Evolutionary conservation across 2,329 filamentous ascomycete genomes (phyloP), one percentile per base, ranked within the genome.

Genomic region (Stachybotrys chartarum): DNA sequence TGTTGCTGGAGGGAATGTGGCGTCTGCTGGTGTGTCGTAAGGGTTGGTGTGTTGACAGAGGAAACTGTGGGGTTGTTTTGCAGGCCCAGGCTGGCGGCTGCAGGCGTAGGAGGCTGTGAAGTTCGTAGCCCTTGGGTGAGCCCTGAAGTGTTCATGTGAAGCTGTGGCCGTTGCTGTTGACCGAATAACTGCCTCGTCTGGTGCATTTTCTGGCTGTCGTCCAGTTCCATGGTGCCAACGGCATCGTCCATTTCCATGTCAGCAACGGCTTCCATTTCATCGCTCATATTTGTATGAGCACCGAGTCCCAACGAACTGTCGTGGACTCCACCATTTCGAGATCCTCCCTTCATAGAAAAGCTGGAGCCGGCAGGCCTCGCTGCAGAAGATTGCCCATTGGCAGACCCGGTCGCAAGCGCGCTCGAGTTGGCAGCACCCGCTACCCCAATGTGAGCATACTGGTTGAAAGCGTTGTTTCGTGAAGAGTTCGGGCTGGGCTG

Each of bases 231-330:
- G 53, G 79, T 75, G 5, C 83, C 85, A 51, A 89, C 78, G 7
- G 85, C 82, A 63, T 96, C 91, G 66, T 97, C 93, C 87, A 97
- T 89, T 66, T 97, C 93, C 93, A 97, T 97, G 66, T 96, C 91
- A 53, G 91, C 91, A 32, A 95, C 83, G 17, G 90, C 85, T 66
- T 96, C 92, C 77, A 96, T 85, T 58, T 96, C 88, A 57, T 87
- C 73, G 47, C 67, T 66, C 46, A 72, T 57, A 54, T 66, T 72
- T 51, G 62, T 64, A 45, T 60, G 76, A 56, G 81, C 72, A 55
- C 75, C 72, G 7, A 71, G 71, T 55, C 77, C 66, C 61, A 77
- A 73, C 52, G 75, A 72, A 47, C 72, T 54, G 51, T 64, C 64
- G 47, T 67, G 66, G 11, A 62, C 50, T 16, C 58, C 63, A 12